Base-by-base conservation (phyloP, 1,284 basidiomycete genomes). In the Tetrapyrgos nigripes region DNA sequence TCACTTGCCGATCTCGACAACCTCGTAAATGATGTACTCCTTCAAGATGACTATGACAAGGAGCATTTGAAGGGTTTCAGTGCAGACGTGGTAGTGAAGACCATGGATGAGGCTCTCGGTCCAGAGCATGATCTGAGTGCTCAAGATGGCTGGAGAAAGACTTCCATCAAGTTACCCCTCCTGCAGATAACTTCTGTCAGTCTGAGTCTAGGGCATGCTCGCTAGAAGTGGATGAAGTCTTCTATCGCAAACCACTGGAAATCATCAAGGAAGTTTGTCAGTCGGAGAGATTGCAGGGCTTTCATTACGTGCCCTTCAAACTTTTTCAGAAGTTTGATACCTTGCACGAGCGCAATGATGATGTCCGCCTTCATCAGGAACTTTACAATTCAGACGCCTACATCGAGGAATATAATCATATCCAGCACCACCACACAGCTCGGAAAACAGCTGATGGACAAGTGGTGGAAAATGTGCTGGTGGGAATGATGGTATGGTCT, bases 401-500 rank as follows among this genome's bases (percentile, higher is more conserved):
- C 28, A 29, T 58, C 19, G 9, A 53, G 4, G 56, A 58, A 21
- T 31, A 58, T 28, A 33, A 52, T 2, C 4, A 37, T 4, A 47
- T 58, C 10, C 56, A 53, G 50, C 3, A 17, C 46, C 5, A 55
- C 11, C 27, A 55, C 17, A 14, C 19, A n/a, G 47, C 5, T 17
- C 10, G 19, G 5, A 8, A 28, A 19, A 13, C 9, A 9, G 28
- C 8, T 26, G 8, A 23, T 3, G 29, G 31, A 9, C 23, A 4
- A 3, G 29, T 47, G 46, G 29, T 27, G 9, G 63, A 37, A 28
- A 14, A 61, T 48, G 61, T n/a, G n/a, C n/a, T n/a, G 29, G 1
- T 59, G 0, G 70, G 58, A 0, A 35, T 77, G 1, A 71, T 78
- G 69, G 60, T 75, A 53, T 76, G 67, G 65, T 79, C 77, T 0